phyloP scores from a whole-genome alignment of 257 asterid genomes.

The Solanum pennellii region DNA sequence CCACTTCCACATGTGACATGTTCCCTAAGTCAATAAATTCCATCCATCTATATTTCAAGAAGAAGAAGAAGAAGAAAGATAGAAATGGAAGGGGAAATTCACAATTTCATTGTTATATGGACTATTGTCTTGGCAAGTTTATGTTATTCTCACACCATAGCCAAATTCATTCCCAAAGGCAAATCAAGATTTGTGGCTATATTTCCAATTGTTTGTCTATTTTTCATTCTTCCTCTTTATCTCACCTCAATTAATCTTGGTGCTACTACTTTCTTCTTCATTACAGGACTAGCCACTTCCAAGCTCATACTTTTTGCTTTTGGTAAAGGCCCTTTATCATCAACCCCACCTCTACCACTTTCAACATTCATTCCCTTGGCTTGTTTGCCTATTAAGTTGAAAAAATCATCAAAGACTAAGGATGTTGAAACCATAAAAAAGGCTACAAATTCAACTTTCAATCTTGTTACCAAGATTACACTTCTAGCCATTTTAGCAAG shows the following conservation, averaged over 20 bases:
- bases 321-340: slow-evolving; percentile 30
- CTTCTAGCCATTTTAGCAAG: slow-evolving; percentile 1
- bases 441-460: neutral
- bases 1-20: neutral
- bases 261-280: slow-evolving; percentile 39
- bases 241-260: slow-evolving; percentile 43
- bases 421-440: neutral
- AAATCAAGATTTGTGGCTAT: slow-evolving; percentile 15
- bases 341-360: slow-evolving; percentile 18
- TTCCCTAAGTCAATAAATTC: neutral
- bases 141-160: slow-evolving; percentile 26
- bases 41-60: neutral
- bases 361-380: slow-evolving; percentile 34
- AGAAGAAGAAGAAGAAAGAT: neutral
- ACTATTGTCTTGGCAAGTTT: slow-evolving; percentile 16
- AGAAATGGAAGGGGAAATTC: slow-evolving; percentile 44
- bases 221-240: slow-evolving; percentile 31
- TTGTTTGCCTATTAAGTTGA: slow-evolving; percentile 39
- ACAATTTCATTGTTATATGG: slow-evolving; percentile 35
- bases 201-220: slow-evolving; percentile 29
- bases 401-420: neutral
- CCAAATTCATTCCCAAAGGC: slow-evolving; percentile 17
- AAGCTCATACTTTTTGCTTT: slow-evolving; percentile 41
- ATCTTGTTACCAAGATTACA: slow-evolving; percentile 3
- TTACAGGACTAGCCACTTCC: slow-evolving; percentile 43